A percentile compares a stretch with the other conserved stretches of the same genome.
Conservation (phyloP, 1,139 yeast species). For the Yamadazyma epiphylla region DNA sequence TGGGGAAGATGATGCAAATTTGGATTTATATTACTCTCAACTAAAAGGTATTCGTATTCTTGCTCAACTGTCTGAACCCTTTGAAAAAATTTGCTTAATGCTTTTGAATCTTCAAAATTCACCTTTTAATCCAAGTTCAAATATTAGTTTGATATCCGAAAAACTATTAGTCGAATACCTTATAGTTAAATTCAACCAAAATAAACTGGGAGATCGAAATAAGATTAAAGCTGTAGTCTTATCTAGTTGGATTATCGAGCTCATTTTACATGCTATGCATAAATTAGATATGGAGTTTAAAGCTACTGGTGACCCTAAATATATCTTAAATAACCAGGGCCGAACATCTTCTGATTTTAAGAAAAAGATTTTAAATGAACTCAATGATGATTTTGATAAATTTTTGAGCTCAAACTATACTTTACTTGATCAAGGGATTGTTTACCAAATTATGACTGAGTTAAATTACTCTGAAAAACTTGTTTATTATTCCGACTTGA, state of each 20-base stretch:
- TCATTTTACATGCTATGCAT: constrained; percentile 30
- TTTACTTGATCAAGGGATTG: constrained; percentile 57
- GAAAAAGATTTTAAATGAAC: constrained; percentile 12
- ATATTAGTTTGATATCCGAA: constrained; percentile 17
- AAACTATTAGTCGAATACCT: constrained; percentile 53
- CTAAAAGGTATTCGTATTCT: constrained; percentile 57
- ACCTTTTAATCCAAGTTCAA: constrained; percentile 2
- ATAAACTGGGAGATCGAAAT: constrained; percentile 26
- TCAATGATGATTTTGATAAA: constrained; percentile 36
- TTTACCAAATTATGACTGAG: constrained; percentile 67
- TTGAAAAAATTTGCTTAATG: constrained; percentile 67
- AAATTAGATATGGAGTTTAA: constrained; percentile 17
- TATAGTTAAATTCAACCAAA: constrained; percentile 43
- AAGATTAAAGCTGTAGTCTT: constrained; percentile 57
- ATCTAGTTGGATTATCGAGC: constrained; percentile 82
- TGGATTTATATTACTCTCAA: constrained; percentile 23
- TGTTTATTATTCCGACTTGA: constrained; percentile 62
- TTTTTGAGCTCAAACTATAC: constrained; percentile 52
- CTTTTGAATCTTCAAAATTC: constrained; percentile 42
- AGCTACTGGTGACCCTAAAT: too few species aligned
- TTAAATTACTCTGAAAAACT: constrained; percentile 65
- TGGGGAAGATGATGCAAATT: constrained; percentile 12
- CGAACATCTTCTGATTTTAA: constrained; percentile 3
- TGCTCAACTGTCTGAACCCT: constrained; percentile 63
- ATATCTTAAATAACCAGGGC: constrained; percentile 1